phyloP scores from a whole-genome alignment of 2,329 filamentous ascomycete genomes.

The Fusarium sp. region DNA sequence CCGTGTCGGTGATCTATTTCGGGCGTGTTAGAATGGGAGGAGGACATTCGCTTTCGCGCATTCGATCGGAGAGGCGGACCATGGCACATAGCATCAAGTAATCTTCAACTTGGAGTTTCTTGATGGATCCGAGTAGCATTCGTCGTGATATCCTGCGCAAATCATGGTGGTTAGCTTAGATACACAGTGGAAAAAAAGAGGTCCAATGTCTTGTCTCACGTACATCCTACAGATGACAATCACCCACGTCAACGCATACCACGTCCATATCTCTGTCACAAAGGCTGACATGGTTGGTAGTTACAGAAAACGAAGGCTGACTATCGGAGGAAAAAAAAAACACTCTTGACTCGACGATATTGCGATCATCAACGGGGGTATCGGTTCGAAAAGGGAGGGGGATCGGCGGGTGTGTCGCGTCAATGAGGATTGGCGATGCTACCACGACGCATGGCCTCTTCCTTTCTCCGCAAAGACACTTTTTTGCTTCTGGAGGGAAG shows the following conservation, averaged over 20 bases:
- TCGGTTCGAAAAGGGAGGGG: neutral
- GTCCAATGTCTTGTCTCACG: conserved; percentile 28
- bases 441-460: conserved; percentile 31
- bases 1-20: conserved; percentile 61
- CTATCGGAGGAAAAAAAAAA: neutral
- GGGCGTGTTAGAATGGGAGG: conserved; percentile 11
- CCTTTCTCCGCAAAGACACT: conserved; percentile 3
- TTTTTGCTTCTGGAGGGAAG: neutral
- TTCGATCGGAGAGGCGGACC: conserved; percentile 50
- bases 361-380: conserved; percentile 9
- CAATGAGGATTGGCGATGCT: conserved; percentile 28
- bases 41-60: neutral
- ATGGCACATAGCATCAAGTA: conserved; percentile 66
- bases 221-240: conserved; percentile 57
- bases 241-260: conserved; percentile 57
- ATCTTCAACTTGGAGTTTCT: conserved; percentile 66
- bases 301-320: neutral
- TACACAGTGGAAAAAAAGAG: neutral
- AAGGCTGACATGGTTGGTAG: conserved; percentile 47
- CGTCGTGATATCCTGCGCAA: conserved; percentile 53
- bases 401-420: conserved; percentile 9
- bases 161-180: neutral
- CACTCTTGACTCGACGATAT: neutral
- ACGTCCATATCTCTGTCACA: conserved; percentile 57
- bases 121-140: conserved; percentile 58